Evolutionary conservation across 2,329 filamentous ascomycete species (phyloP).

Genomic region (Orbilia blumenaviensis): DNA sequence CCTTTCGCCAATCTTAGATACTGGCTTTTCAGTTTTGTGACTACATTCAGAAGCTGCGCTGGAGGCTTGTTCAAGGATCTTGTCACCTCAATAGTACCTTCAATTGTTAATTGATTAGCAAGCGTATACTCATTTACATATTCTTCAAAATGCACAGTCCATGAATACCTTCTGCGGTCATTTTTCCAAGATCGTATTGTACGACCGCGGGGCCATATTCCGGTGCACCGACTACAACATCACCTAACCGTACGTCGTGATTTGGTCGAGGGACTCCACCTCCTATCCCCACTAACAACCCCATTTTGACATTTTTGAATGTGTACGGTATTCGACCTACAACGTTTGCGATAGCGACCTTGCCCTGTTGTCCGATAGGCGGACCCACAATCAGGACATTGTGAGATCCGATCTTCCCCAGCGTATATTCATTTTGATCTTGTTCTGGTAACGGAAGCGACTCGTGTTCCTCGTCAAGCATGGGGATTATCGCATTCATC

Average conservation of each 20-base stretch:
- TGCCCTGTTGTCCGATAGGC: neutral
- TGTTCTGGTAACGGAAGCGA: neutral
- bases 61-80: neutral
- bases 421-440: slow-evolving; percentile 11
- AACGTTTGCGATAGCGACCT: neutral
- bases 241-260: slow-evolving; percentile 11
- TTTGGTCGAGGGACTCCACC: neutral
- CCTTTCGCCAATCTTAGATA: neutral
- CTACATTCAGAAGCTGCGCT: neutral
- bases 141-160: too few species aligned
- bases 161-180: neutral
- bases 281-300: slow-evolving; percentile 2
- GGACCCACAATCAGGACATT: slow-evolving; percentile 25
- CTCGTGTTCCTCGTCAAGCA: slow-evolving; percentile 3
- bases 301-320: neutral
- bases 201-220: slow-evolving; percentile 9
- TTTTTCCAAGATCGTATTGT: slow-evolving; percentile 21
- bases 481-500: slow-evolving; percentile 4
- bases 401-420: slow-evolving; percentile 10
- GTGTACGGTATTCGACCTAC: neutral
- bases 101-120: neutral
- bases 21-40: neutral
- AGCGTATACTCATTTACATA: too few species aligned
- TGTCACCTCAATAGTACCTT: neutral
- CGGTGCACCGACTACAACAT: slow-evolving; percentile 16